phyloP scores from a whole-genome alignment of 2,329 filamentous ascomycete species.

The Grosmannia serpens region DNA sequence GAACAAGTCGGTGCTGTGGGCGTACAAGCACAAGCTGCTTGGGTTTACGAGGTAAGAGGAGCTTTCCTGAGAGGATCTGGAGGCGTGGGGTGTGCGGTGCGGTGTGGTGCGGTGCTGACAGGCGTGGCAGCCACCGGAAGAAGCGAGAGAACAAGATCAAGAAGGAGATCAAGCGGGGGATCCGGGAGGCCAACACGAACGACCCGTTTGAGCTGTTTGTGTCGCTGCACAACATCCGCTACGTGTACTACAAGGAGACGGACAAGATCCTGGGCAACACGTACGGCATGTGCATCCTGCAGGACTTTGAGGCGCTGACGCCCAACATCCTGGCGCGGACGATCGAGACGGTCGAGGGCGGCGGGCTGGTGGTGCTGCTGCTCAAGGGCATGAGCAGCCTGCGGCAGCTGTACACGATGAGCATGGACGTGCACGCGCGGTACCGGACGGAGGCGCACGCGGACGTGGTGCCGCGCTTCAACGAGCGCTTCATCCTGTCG shows the following conservation, averaged over 20 bases:
- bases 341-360: constrained; percentile 95
- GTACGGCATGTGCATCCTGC: constrained; percentile 70
- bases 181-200: constrained; percentile 81
- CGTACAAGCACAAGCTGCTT: constrained; percentile 94
- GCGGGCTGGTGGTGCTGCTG: constrained; percentile 78
- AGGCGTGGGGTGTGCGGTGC: background rate
- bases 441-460: constrained; percentile 94
- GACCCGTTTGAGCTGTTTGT: constrained; percentile 97
- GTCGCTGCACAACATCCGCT: constrained; percentile 91
- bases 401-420: constrained; percentile 92
- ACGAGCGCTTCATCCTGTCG: constrained; percentile 92
- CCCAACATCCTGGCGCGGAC: constrained; percentile 93
- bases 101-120: background rate
- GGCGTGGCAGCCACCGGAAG: constrained; percentile 64
- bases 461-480: constrained; percentile 92
- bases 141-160: constrained; percentile 98
- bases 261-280: constrained; percentile 98
- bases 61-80: background rate
- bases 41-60: constrained; percentile 63
- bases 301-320: constrained; percentile 95
- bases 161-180: constrained; percentile 92
- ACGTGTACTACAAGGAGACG: constrained; percentile 99
- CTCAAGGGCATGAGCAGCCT: constrained; percentile 94
- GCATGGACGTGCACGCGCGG: constrained; percentile 94
- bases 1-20: constrained; percentile 91